Evolutionary conservation across 2,329 filamentous ascomycete species (phyloP), one percentile per base, ranked within the genome.

Genomic region (Cercospora zeina): DNA sequence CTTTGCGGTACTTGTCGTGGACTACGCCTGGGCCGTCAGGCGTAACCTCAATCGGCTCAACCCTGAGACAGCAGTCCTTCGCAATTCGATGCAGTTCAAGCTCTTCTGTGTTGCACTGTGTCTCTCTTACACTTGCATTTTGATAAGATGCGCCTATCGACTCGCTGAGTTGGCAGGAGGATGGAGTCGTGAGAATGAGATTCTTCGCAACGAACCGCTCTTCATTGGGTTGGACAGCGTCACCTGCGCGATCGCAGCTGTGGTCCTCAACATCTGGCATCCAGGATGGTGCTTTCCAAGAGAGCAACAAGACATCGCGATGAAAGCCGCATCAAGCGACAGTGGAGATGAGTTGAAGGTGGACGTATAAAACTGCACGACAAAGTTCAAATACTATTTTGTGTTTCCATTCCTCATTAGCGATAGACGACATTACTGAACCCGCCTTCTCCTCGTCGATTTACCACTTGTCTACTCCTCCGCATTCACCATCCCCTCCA

Each of bases 1-100:
- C 66, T 85, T 84, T 66, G 76, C 78, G 5, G 65, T 68, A 42
- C 70, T 80, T 27, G 74, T 76, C 3, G 65, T 59, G 34, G 77
- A 80, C 49, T 81, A 77, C 60, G 67, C 62, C 10, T 54, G 67
- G 21, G 63, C 66, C 7, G 62, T 66, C 1, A 66, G 63, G 13
- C 62, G 67, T 6, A 69, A 72, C 36, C 61, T 62, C 0, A 7
- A 37, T 3, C 42, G 66, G 21, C 62, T 73, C 14, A 71, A 72
- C 55, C 67, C 65, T 2, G 66, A 64, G 14, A 71, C 68, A 5
- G 61, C 47, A 2, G 45, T 69, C 13, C 71, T 84, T 33, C 78
- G 82, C 30, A 64, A 61, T 49, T 65, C 64, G 10, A 39, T 42
- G 14, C 59, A 59, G 3, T 73, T 74, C 56, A 67, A 68, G 55